Percentiles rank a stretch among this genome's conserved stretches.
Conservation (phyloP, 192 early-diverging fungal species). For the Paraglomus brasilianum region DNA sequence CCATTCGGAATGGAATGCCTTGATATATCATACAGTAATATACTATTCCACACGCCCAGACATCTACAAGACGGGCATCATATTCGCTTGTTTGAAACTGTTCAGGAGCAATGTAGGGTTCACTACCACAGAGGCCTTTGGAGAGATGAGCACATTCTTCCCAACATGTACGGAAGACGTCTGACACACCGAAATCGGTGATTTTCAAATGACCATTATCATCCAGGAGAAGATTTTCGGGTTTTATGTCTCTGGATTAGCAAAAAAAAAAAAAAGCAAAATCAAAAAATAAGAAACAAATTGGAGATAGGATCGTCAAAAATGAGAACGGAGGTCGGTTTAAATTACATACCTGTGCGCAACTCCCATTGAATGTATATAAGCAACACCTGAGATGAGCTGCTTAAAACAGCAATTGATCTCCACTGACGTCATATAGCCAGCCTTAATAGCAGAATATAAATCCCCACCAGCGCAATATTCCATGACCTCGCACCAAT, state of each 20-base stretch:
- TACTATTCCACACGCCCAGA: conserved; percentile 48
- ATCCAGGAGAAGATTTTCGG: conserved; percentile 80
- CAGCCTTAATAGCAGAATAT: conserved; percentile 59
- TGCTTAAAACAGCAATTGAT: conserved; percentile 73
- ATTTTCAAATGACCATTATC: conserved; percentile 70
- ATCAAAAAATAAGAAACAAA: neutral
- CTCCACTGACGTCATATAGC: conserved; percentile 51
- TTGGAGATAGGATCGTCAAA: neutral
- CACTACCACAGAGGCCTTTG: conserved; percentile 69
- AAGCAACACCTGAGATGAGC: conserved; percentile 71
- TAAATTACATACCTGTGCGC: conserved; percentile 53
- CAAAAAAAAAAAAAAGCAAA: conserved; percentile 10
- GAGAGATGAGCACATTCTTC: conserved; percentile 57
- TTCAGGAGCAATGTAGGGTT: conserved; percentile 89
- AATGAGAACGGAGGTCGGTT: neutral
- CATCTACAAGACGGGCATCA: conserved; percentile 61
- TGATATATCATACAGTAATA: conserved; percentile 54
- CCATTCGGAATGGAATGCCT: conserved; percentile 63
- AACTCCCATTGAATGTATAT: conserved; percentile 78
- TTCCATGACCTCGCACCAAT: conserved; percentile 77
- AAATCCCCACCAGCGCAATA: conserved; percentile 82
- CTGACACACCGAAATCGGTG: conserved; percentile 81
- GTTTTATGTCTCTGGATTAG: conserved; percentile 72
- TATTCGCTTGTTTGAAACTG: conserved; percentile 63
- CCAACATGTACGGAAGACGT: conserved; percentile 78